A percentile compares a stretch with the other conserved stretches of the same genome.
phyloP scores from a whole-genome alignment of 805 yeast species.

The Candida dendrica region DNA sequence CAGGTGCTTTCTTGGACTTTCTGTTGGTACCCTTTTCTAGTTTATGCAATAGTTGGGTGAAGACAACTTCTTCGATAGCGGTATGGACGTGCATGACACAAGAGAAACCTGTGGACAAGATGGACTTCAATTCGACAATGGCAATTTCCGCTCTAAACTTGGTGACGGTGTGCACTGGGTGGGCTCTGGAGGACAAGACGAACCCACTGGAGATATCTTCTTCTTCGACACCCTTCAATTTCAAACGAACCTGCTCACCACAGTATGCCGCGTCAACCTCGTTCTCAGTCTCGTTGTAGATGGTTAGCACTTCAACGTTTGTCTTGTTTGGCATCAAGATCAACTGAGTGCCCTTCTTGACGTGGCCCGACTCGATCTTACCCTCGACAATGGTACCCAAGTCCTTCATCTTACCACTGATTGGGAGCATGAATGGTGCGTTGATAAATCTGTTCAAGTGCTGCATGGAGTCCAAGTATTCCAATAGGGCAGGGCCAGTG shows the following conservation, averaged over 20 bases:
- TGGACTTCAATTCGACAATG: constrained; percentile 91
- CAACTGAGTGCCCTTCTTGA: constrained; percentile 69
- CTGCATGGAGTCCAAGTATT: constrained; percentile 78
- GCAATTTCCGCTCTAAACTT: constrained; percentile 94
- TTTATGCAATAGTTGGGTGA: constrained; percentile 80
- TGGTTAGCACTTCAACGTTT: constrained; percentile 75
- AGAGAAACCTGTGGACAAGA: constrained; percentile 89
- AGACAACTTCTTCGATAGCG: constrained; percentile 90
- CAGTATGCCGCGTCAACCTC: constrained; percentile 86
- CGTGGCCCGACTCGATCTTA: constrained; percentile 92
- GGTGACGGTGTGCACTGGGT: constrained; percentile 88
- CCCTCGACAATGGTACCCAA: constrained; percentile 98
- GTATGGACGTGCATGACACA: constrained; percentile 99
- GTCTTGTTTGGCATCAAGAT: constrained; percentile 90
- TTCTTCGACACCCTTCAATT: constrained; percentile 93
- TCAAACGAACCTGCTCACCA: constrained; percentile 96
- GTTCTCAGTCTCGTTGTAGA: constrained; percentile 91
- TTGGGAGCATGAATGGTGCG: constrained; percentile 96
- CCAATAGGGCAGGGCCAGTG: constrained; percentile 84
- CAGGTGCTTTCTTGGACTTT: constrained; percentile 93
- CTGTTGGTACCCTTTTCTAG: constrained; percentile 95
- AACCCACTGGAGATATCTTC: constrained; percentile 91
- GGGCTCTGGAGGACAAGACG: constrained; percentile 77
- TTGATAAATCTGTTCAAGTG: constrained; percentile 79
- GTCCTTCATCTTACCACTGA: constrained; percentile 91